Evolutionary conservation across 495 filamentous ascomycete species (phyloP), one percentile per base, ranked within the genome.

Genomic region (Aspergillus ellipticus): DNA sequence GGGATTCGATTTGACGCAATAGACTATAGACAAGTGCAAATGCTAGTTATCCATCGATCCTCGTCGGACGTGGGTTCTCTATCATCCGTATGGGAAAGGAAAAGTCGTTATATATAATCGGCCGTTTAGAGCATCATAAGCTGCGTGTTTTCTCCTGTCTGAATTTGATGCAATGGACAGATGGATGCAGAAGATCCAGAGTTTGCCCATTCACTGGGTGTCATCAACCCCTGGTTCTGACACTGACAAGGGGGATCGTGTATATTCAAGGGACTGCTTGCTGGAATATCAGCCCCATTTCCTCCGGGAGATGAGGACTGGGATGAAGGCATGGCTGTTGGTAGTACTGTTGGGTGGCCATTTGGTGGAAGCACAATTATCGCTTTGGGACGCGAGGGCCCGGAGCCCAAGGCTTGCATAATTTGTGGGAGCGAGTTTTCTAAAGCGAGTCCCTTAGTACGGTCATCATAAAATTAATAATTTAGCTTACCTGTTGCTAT

Each of bases 231-330:
- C 45, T 48, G 45, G 16, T 17, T 48, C 16, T 48, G 45, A 28
- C 45, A 48, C 16, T 48, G 45, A 17, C 45, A 48, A n/a, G 28
- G 28, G 45, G 45, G 9, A 7, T 48, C 45, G n/a, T 48, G 45
- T 28, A 48, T 28, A 15, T 28, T 28, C 11, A 48, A n/a, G n/a
- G 45, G 45, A 28, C 45, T 48, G 0, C 13, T 26, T 48, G 22
- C 45, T n/a, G 45, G 28, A 1, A 48, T 20, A 7, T 48, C 45
- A 7, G 26, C 11, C 6, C 20, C 28, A 28, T n/a, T 48, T 24
- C 19, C 22, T 22, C 22, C 45, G 16, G 45, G 24, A 0, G 45
- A 21, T 28, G 45, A 28, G 7, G 45, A 29, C 17, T 48, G 45
- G 5, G 45, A 29, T 22, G 22, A 16, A 28, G 45, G 45, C 19